Conservation (phyloP, 1,284 basidiomycete genomes). For the Ganoderma sinense region DNA sequence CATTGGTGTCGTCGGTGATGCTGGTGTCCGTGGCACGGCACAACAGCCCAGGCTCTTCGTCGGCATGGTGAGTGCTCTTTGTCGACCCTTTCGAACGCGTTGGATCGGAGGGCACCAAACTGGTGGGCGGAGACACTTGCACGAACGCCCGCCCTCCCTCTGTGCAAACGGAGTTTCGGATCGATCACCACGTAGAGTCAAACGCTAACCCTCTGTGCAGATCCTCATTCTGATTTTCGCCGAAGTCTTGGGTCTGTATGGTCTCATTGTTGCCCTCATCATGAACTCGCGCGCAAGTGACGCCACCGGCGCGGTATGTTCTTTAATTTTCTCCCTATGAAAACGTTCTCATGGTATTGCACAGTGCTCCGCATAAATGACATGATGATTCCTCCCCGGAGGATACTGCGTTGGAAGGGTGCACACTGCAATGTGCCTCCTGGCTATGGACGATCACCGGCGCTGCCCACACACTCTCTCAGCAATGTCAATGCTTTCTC, state of each 20-base stretch:
- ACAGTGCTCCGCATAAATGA: slow-evolving; percentile 30
- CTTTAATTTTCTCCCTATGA: background rate
- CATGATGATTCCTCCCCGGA: background rate
- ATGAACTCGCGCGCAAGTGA: slow-evolving; percentile 74
- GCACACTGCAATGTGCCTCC: slow-evolving; percentile 4
- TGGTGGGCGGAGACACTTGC: no score
- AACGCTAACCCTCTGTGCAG: slow-evolving; percentile 36
- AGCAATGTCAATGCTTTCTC: slow-evolving; percentile 21
- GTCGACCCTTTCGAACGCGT: background rate
- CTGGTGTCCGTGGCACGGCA: slow-evolving; percentile 90
- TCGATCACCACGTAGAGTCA: no score
- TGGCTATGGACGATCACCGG: slow-evolving; percentile 20
- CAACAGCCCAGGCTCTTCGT: slow-evolving; percentile 96
- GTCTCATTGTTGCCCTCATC: slow-evolving; percentile 89
- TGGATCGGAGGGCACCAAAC: background rate
- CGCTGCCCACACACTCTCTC: slow-evolving; percentile 17
- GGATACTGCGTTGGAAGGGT: slow-evolving; percentile 16
- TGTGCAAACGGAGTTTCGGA: no score
- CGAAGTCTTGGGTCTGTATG: slow-evolving; percentile 85
- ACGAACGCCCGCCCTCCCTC: no score
- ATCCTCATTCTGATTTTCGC: slow-evolving; percentile 85
- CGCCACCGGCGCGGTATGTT: slow-evolving; percentile 34
- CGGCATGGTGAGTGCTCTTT: slow-evolving; percentile 63
- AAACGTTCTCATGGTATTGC: background rate
- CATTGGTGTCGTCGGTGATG: slow-evolving; percentile 96